Conservation (phyloP, 192 early-diverging fungal species). For the Mortierella claussenii region DNA sequence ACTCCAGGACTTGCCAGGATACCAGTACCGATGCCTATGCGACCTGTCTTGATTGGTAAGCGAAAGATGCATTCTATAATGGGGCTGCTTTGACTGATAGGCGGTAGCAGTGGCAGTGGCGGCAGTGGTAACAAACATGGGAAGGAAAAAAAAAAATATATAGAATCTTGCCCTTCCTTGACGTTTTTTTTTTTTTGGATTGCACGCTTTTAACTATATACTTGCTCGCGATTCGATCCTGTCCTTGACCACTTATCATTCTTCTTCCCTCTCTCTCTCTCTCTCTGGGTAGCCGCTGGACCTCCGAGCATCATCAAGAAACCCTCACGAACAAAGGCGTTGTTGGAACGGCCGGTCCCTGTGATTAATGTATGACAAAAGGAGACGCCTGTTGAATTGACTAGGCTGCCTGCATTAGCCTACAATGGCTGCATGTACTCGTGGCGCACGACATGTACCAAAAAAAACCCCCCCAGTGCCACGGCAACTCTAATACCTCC, state of each 20-base stretch:
- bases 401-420: too few relatives aligned
- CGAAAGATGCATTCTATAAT: neutral
- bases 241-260: too few relatives aligned
- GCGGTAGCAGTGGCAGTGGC: neutral
- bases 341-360: constrained; percentile 35
- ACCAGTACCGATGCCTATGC: constrained; percentile 19
- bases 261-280: too few relatives aligned
- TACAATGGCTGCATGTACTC: too few relatives aligned
- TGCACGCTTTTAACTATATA: too few relatives aligned
- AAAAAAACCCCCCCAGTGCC: too few relatives aligned
- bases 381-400: too few relatives aligned
- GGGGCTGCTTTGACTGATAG: neutral
- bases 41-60: constrained; percentile 47
- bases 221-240: too few relatives aligned
- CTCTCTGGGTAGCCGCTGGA: constrained; percentile 47
- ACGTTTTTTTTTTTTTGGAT: too few relatives aligned
- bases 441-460: too few relatives aligned
- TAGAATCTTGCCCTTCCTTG: too few relatives aligned
- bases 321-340: constrained; percentile 12
- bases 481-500: too few relatives aligned
- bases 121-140: neutral
- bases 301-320: constrained; percentile 45
- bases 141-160: neutral
- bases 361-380: constrained; percentile 22
- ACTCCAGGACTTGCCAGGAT: constrained; percentile 36